phyloP scores from a whole-genome alignment of 2,329 filamentous ascomycete species.

The Penicillium sp. region DNA sequence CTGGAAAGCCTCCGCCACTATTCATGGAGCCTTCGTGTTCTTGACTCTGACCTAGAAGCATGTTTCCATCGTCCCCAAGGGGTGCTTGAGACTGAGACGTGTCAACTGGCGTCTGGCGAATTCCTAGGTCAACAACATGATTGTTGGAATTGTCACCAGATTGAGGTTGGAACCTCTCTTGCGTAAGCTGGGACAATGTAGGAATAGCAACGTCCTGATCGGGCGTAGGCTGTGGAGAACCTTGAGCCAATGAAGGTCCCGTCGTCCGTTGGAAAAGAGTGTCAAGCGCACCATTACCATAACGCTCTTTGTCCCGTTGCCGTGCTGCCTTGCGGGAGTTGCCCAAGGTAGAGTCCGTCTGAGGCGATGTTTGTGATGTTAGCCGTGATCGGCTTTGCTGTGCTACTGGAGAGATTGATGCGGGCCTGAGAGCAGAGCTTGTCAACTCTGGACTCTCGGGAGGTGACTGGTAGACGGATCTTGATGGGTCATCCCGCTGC shows the following conservation, averaged over 20 bases:
- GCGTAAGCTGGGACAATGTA: constrained; percentile 15
- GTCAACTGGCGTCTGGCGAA: background rate
- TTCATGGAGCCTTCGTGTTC: constrained; percentile 10
- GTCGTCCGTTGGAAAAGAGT: constrained; percentile 20
- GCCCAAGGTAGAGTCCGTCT: background rate
- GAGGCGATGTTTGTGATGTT: background rate
- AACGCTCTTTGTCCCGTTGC: constrained; percentile 16
- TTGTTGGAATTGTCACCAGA: no score
- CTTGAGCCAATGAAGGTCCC: constrained; percentile 7
- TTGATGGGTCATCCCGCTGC: background rate
- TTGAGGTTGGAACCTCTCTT: constrained; percentile 9
- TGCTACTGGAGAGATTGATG: constrained; percentile 9
- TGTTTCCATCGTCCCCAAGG: background rate
- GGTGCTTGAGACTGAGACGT: background rate
- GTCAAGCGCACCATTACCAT: constrained; percentile 22
- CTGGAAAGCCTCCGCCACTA: constrained; percentile 20
- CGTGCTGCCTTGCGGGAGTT: constrained; percentile 7
- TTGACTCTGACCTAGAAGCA: background rate
- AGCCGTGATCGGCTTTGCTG: background rate
- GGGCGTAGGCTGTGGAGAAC: background rate
- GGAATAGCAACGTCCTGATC: constrained; percentile 1
- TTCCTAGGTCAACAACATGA: background rate
- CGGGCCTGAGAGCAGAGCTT: constrained; percentile 2
- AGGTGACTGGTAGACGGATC: background rate
- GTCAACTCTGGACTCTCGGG: constrained; percentile 1